Percentiles rank a stretch among this genome's conserved stretches.
Conservation (phyloP, 306 rosid species). For the Prunus mongolica region DNA sequence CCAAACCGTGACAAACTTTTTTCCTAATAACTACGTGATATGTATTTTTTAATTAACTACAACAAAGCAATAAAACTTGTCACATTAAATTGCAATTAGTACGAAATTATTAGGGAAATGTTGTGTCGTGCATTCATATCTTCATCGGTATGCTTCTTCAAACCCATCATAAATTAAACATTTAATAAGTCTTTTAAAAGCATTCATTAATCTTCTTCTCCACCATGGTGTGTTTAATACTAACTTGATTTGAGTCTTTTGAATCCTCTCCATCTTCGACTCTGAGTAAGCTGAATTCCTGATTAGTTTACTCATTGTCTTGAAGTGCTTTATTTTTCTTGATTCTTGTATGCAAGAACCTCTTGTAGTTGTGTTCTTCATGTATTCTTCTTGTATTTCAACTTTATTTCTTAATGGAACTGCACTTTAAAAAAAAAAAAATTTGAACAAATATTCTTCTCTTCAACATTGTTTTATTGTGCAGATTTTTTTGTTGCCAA, state of each 20-base stretch:
- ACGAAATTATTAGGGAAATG: neutral
- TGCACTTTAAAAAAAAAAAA: too few relatives aligned
- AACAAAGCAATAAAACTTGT: neutral
- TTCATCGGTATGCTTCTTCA: neutral
- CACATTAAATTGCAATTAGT: neutral
- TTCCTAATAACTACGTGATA: too few relatives aligned
- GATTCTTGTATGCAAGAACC: too few relatives aligned
- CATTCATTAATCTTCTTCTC: neutral
- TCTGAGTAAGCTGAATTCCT: too few relatives aligned
- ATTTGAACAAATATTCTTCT: neutral
- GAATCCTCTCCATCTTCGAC: fast-evolving
- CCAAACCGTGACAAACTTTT: neutral
- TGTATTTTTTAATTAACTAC: too few relatives aligned
- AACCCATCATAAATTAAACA: neutral
- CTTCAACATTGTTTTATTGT: neutral
- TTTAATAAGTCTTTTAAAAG: neutral
- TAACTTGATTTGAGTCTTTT: too few relatives aligned
- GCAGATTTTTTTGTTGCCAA: neutral
- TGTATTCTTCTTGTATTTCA: too few relatives aligned
- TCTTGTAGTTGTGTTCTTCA: too few relatives aligned
- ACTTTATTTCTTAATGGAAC: too few relatives aligned
- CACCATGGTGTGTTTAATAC: fast-evolving
- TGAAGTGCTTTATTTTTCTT: too few relatives aligned
- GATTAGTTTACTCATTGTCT: too few relatives aligned
- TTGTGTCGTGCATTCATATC: neutral